A percentile compares a stretch with the other conserved stretches of the same genome.
Evolutionary conservation across 768 basidiomycete genomes (phyloP).

Genomic region (Amanita phalloides): DNA sequence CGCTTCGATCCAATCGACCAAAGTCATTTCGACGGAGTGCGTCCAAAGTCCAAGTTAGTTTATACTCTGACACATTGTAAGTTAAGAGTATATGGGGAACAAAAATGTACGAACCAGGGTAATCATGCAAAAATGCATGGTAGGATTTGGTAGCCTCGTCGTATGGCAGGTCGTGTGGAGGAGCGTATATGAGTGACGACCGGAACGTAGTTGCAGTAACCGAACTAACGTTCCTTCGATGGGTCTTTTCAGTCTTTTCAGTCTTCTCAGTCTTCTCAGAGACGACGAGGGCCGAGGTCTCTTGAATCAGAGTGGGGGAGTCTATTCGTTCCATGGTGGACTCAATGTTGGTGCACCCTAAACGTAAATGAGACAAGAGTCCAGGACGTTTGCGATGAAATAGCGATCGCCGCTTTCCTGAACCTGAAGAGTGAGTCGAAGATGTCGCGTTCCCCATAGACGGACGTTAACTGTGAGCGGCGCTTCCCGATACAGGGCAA

Average conservation of each 20-base stretch:
- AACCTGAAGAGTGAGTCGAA: slow-evolving; percentile 5
- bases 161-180: slow-evolving; percentile 16
- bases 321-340: slow-evolving; percentile 22
- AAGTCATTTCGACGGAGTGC: slow-evolving; percentile 56
- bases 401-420: slow-evolving; percentile 11
- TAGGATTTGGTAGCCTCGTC: slow-evolving; percentile 33
- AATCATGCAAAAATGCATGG: slow-evolving; percentile 34
- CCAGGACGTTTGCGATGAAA: slow-evolving; percentile 23
- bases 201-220: not conserved
- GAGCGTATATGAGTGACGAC: slow-evolving; percentile 14
- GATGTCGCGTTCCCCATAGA: slow-evolving; percentile 21
- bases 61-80: slow-evolving; percentile 35
- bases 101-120: slow-evolving; percentile 19
- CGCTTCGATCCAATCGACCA: slow-evolving; percentile 41
- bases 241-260: not conserved
- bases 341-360: slow-evolving; percentile 27
- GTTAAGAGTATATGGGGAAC: not conserved
- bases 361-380: slow-evolving; percentile 25
- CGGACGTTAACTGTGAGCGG: slow-evolving; percentile 3
- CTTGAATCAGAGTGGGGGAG: slow-evolving; percentile 19
- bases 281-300: slow-evolving; percentile 22
- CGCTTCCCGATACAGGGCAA: slow-evolving; percentile 7
- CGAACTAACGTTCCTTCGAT: not conserved
- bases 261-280: slow-evolving; percentile 15
- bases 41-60: slow-evolving; percentile 61